phyloP scores from a whole-genome alignment of 208 protist genomes.

The Leishmania gerbilli region DNA sequence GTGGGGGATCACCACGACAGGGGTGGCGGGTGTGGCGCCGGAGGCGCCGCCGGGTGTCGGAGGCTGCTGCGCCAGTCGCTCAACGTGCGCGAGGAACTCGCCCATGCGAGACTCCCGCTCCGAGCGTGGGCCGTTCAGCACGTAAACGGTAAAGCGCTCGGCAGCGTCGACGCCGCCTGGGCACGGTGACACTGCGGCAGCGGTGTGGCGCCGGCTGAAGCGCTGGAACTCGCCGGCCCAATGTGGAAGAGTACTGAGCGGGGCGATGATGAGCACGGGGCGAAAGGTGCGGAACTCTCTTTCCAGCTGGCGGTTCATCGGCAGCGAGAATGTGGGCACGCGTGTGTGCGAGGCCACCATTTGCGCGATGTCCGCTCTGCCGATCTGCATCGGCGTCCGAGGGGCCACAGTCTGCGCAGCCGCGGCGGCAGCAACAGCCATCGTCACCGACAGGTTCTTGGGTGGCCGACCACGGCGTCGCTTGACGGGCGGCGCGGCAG shows the following conservation, averaged over 20 bases:
- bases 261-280: conserved; percentile 36
- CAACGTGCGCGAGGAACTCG: conserved; percentile 28
- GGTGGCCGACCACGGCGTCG: conserved; percentile 25
- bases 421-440: conserved; percentile 3
- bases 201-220: conserved; percentile 28
- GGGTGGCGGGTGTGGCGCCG: conserved; percentile 13
- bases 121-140: conserved; percentile 45
- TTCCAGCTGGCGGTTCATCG: conserved; percentile 21
- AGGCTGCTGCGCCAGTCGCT: background rate
- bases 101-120: conserved; percentile 33
- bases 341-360: background rate
- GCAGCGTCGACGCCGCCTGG: background rate
- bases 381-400: too few species aligned
- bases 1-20: conserved; percentile 49
- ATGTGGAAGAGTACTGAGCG: conserved; percentile 17
- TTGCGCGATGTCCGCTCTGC: too few species aligned
- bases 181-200: too few species aligned
- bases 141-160: conserved; percentile 38
- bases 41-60: background rate
- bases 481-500: background rate
- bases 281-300: conserved; percentile 13
- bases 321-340: conserved; percentile 10
- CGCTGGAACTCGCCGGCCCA: conserved; percentile 50
- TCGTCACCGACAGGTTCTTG: conserved; percentile 21
- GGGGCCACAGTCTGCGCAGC: background rate